These are phyloP conservation scores for Candida mesenterica DNA, from an alignment of 1,139 yeast species.

Conservation along the genomic window DNA sequence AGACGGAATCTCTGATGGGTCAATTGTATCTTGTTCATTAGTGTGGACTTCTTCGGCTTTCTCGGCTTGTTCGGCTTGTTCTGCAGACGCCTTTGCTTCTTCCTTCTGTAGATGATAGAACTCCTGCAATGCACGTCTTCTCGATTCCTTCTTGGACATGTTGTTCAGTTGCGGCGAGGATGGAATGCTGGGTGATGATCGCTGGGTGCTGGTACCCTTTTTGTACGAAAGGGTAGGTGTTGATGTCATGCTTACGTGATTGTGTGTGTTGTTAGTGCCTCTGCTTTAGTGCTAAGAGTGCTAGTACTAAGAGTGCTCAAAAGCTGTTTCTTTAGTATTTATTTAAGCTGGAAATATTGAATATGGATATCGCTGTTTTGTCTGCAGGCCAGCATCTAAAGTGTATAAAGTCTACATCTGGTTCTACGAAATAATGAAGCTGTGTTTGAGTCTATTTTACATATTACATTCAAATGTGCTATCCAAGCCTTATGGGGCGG, in stretches of 20 bases:
- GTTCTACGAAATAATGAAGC: too few species aligned
- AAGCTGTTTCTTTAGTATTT: too few species aligned
- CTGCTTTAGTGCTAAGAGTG: too few species aligned
- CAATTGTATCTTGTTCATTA: background rate
- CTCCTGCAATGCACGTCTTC: slow-evolving; percentile 46
- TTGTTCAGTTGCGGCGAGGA: slow-evolving; percentile 12
- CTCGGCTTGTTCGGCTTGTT: slow-evolving; percentile 9
- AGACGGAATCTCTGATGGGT: slow-evolving; percentile 5
- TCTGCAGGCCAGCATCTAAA: too few species aligned
- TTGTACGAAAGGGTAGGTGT: slow-evolving; percentile 21
- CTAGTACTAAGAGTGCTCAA: slow-evolving; percentile 1
- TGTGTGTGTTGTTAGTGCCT: too few species aligned
- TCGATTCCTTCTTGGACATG: slow-evolving; percentile 33
- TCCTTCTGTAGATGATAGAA: slow-evolving; percentile 36
- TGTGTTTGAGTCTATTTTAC: too few species aligned
- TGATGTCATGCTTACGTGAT: slow-evolving; percentile 19
- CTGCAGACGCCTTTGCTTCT: slow-evolving; percentile 5
- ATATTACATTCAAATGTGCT: background rate
- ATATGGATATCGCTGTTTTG: too few species aligned
- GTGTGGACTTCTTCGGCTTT: slow-evolving; percentile 2
- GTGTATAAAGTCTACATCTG: too few species aligned
- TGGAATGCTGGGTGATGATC: slow-evolving; percentile 5
- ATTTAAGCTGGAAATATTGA: too few species aligned
- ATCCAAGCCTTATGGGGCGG: background rate
- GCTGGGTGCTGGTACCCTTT: slow-evolving; percentile 6